A percentile compares a stretch with the other conserved stretches of the same genome.
These are phyloP conservation scores for Suillus discolor DNA, from an alignment of 768 basidiomycete genomes.

Conservation along the genomic window DNA sequence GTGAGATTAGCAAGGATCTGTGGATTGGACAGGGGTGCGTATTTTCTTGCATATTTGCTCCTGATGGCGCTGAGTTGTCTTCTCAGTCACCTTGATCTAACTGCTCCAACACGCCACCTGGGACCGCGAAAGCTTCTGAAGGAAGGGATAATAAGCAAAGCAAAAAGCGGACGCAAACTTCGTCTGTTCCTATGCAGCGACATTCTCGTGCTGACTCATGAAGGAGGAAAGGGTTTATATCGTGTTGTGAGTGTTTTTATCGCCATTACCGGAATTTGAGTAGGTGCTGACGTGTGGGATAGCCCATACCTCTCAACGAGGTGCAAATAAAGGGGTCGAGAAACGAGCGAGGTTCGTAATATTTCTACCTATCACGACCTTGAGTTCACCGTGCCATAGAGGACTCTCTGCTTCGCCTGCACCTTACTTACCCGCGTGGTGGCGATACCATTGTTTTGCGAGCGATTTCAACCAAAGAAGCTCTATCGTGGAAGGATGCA, in stretches of 20 bases:
- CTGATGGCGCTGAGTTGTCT: constrained; percentile 19
- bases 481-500: constrained; percentile 52
- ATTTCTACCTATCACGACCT: background rate
- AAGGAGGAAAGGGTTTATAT: constrained; percentile 67
- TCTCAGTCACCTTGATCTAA: constrained; percentile 79
- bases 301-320: constrained; percentile 80
- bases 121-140: constrained; percentile 79
- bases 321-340: constrained; percentile 59
- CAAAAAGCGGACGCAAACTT: constrained; percentile 82
- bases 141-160: constrained; percentile 77
- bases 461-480: constrained; percentile 59
- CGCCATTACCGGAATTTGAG: background rate
- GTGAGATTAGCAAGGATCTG: constrained; percentile 71
- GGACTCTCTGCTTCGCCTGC: constrained; percentile 66
- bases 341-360: constrained; percentile 46
- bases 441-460: constrained; percentile 69
- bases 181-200: constrained; percentile 86
- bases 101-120: constrained; percentile 83
- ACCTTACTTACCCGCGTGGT: constrained; percentile 69
- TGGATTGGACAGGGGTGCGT: constrained; percentile 87
- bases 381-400: constrained; percentile 42
- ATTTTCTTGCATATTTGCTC: background rate
- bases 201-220: constrained; percentile 84
- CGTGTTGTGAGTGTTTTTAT: constrained; percentile 63
- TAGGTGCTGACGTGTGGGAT: background rate